phyloP scores from a whole-genome alignment of 2,329 filamentous ascomycete species.

The Neocucurbitaria cava region DNA sequence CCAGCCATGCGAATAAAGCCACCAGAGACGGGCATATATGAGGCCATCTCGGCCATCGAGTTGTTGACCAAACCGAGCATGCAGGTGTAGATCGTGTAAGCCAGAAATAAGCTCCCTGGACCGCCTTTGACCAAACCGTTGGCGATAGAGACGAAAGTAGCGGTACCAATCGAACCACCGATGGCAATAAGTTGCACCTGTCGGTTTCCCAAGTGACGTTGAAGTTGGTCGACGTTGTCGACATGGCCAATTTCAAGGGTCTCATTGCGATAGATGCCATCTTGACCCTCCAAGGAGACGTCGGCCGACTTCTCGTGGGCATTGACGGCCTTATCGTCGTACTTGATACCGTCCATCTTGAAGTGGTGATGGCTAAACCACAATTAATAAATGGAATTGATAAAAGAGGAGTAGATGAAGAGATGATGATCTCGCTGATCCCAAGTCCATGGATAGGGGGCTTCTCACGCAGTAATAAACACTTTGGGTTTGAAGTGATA shows the following conservation, averaged over 20 bases:
- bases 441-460: slow-evolving; percentile 2
- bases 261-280: slow-evolving; percentile 13
- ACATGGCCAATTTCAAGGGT: slow-evolving; percentile 14
- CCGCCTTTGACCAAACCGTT: slow-evolving; percentile 57
- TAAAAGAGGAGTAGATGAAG: neutral
- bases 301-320: slow-evolving; percentile 14
- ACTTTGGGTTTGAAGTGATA: neutral
- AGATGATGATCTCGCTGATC: slow-evolving; percentile 9
- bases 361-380: neutral
- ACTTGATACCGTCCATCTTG: slow-evolving; percentile 13
- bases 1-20: slow-evolving; percentile 69
- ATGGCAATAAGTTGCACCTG: slow-evolving; percentile 45
- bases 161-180: slow-evolving; percentile 41
- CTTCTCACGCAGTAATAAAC: neutral
- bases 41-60: slow-evolving; percentile 67
- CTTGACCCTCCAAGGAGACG: slow-evolving; percentile 8
- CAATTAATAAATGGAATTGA: neutral
- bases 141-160: slow-evolving; percentile 66
- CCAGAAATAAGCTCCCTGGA: slow-evolving; percentile 62
- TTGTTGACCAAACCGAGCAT: slow-evolving; percentile 68
- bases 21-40: slow-evolving; percentile 66
- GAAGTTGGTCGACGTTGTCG: slow-evolving; percentile 33
- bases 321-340: slow-evolving; percentile 14
- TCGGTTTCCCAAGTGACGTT: slow-evolving; percentile 54
- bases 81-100: slow-evolving; percentile 61